phyloP scores from a whole-genome alignment of 2,329 filamentous ascomycete species.

The Tolypocladium endophyticum region DNA sequence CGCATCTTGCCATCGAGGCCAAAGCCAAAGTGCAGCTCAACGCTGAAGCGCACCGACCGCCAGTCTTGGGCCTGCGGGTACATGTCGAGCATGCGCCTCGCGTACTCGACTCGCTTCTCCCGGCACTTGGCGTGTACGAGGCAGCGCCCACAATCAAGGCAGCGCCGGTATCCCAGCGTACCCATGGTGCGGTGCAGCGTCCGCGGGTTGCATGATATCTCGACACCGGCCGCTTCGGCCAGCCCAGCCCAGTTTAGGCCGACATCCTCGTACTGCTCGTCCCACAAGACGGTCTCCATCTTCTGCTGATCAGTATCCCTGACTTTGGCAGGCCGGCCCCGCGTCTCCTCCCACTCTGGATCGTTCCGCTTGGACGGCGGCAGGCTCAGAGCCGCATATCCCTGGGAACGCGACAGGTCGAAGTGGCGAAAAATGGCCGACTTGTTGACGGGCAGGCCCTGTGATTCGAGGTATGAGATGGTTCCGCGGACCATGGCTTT shows the following conservation, averaged over 20 bases:
- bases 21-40: conserved; percentile 27
- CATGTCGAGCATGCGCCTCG: conserved; percentile 19
- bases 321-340: conserved; percentile 23
- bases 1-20: conserved; percentile 25
- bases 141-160: conserved; percentile 17
- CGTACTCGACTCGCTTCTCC: conserved; percentile 23
- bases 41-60: conserved; percentile 23
- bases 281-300: conserved; percentile 27
- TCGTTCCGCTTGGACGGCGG: conserved; percentile 22
- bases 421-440: conserved; percentile 28
- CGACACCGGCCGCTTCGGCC: conserved; percentile 21
- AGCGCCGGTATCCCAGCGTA: conserved; percentile 23
- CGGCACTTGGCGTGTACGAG: conserved; percentile 19
- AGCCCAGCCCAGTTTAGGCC: conserved; percentile 23
- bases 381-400: conserved; percentile 24
- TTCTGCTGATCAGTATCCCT: conserved; percentile 21
- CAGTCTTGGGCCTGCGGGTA: conserved; percentile 20
- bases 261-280: conserved; percentile 18
- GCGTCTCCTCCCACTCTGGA: conserved; percentile 27
- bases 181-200: conserved; percentile 27
- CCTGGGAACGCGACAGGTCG: conserved; percentile 25
- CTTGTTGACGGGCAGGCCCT: conserved; percentile 27
- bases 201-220: conserved; percentile 20
- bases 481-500: conserved; percentile 28
- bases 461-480: conserved; percentile 27